A percentile compares a stretch with the other conserved stretches of the same genome.
phyloP scores from a whole-genome alignment of 2,329 filamentous ascomycete species.

The Hysterium pulicare region DNA sequence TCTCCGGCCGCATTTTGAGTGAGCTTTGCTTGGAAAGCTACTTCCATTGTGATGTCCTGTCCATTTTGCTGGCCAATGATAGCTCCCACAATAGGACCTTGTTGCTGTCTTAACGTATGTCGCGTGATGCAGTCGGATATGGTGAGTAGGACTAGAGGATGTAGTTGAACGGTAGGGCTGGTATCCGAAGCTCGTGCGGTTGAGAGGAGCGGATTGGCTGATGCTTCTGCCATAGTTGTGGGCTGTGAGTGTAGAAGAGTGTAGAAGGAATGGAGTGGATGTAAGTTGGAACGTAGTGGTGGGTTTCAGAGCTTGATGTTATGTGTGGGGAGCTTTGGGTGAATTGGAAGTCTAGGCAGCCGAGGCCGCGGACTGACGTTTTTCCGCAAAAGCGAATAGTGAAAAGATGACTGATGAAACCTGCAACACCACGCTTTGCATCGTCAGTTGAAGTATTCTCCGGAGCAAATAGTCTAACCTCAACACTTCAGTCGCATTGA shows the following conservation, averaged over 20 bases:
- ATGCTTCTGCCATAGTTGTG: conserved; percentile 36
- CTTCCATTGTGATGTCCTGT: conserved; percentile 84
- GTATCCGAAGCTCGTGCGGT: conserved; percentile 58
- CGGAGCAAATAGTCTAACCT: no score
- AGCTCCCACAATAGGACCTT: conserved; percentile 76
- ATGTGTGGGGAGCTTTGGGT: conserved; percentile 4
- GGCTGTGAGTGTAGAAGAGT: no score
- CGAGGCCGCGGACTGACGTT: no score
- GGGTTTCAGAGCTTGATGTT: background rate
- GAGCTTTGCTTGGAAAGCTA: conserved; percentile 79
- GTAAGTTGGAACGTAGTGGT: background rate
- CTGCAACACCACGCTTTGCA: no score
- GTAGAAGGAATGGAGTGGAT: background rate
- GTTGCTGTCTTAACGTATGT: conserved; percentile 73
- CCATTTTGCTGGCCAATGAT: conserved; percentile 91
- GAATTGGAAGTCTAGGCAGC: no score
- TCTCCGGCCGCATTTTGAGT: conserved; percentile 49
- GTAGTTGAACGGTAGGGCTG: conserved; percentile 75
- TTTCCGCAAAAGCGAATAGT: no score
- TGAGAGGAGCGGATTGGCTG: conserved; percentile 43
- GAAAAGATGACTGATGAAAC: no score
- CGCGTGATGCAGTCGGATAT: conserved; percentile 96
- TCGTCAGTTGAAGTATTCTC: no score
- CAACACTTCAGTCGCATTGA: no score
- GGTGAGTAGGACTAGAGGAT: conserved; percentile 90